Evolutionary conservation across 257 asterid genomes (phyloP).

Genomic region (Solanum habrochaites): DNA sequence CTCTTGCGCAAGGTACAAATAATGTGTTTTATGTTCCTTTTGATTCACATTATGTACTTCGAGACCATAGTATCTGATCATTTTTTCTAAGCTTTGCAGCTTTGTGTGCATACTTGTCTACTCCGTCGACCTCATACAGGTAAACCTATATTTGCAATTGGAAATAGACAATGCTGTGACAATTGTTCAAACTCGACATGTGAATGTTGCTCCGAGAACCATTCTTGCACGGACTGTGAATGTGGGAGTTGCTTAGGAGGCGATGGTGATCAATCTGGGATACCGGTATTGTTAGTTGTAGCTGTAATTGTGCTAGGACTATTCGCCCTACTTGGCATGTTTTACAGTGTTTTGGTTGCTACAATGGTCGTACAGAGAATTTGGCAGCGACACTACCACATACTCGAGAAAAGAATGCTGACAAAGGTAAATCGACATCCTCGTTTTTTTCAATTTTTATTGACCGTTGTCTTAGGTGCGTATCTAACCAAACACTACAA

Average conservation of each 20-base stretch:
- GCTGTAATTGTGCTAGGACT: conserved; percentile 71
- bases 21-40: background rate
- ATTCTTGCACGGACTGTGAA: conserved; percentile 52
- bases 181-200: conserved; percentile 29
- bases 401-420: conserved; percentile 85
- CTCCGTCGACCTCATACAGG: conserved; percentile 30
- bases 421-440: conserved; percentile 49
- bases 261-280: conserved; percentile 73
- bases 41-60: background rate
- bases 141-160: conserved; percentile 90
- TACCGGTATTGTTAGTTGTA: conserved; percentile 47
- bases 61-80: background rate
- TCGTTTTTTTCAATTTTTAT: background rate
- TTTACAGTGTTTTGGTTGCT: conserved; percentile 84
- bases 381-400: conserved; percentile 97
- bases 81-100: conserved; percentile 26
- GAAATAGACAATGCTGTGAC: conserved; percentile 78
- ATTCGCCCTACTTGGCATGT: conserved; percentile 73
- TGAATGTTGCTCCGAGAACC: background rate
- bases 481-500: no score
- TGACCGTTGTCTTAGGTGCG: background rate
- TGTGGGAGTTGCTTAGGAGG: conserved; percentile 92
- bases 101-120: conserved; percentile 85
- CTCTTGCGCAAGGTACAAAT: conserved; percentile 72
- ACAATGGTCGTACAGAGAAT: conserved; percentile 96